A percentile compares a stretch with the other conserved stretches of the same genome.
phyloP scores from a whole-genome alignment of 306 rosid genomes.

The Castanea crenata region DNA sequence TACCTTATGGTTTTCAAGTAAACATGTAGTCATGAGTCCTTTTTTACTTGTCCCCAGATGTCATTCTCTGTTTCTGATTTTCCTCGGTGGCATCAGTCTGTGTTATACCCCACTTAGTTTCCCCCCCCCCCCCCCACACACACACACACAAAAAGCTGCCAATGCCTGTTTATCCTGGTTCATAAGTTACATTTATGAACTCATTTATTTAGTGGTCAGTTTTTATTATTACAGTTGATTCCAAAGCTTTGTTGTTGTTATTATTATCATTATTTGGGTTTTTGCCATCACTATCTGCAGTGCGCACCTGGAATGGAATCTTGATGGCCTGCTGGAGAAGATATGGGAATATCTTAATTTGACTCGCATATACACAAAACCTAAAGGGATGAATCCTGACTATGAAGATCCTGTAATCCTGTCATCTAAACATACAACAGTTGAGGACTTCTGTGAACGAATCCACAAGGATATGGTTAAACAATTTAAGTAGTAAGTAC shows the following conservation, averaged over 20 bases:
- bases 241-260: not conserved
- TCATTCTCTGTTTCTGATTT: not conserved
- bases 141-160: too few relatives aligned
- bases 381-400: conserved; percentile 98
- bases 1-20: not conserved
- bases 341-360: conserved; percentile 89
- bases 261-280: conserved; percentile 7
- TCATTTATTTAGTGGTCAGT: not conserved
- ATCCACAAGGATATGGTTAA: conserved; percentile 94
- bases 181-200: not conserved
- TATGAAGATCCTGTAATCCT: conserved; percentile 98
- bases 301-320: conserved; percentile 98
- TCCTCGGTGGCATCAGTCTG: not conserved
- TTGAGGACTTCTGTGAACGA: conserved; percentile 89
- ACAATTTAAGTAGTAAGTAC: conserved; percentile 88
- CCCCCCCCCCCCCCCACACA: too few relatives aligned
- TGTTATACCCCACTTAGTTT: not conserved
- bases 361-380: conserved; percentile 95
- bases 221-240: not conserved
- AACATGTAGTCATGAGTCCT: not conserved
- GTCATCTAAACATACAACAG: conserved; percentile 80
- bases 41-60: not conserved
- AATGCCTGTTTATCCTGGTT: too few relatives aligned
- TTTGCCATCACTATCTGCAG: conserved; percentile 49
- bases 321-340: conserved; percentile 93